Base-by-base conservation (phyloP, 2,329 filamentous ascomycete genomes). In the Dactylellina cionopaga region DNA sequence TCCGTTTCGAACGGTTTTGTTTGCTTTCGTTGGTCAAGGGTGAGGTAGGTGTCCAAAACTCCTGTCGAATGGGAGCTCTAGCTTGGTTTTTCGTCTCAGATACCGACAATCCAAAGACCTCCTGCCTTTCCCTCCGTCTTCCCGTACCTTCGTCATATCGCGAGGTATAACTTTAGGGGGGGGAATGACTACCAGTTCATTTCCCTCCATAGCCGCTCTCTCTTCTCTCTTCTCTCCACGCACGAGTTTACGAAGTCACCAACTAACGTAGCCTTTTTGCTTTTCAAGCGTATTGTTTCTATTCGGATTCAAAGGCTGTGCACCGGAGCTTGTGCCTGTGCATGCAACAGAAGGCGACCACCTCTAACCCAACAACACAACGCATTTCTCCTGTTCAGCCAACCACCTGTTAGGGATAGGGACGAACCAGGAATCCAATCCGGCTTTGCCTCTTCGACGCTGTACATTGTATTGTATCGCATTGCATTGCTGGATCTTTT, bases 1-100 rank as follows among this genome's bases (percentile, higher is more conserved):
- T 31, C 55, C 64, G 47, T 54, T 39, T 58, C 64, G 49, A 52
- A 41, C 37, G 9, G 55, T 56, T 63, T 56, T 41, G 56, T 55
- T 70, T 55, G 15, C 31, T 31, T 62, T 62, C 55, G 19, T 44
- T 37, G 35, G 54, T 35, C 41, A 27, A 52, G 60, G 31, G 55
- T 15, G 37, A 58, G 33, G 55, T 47, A 68, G 17, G 52, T 47
- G 43, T 44, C 35, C 15, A 33, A 31, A 15, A 17, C 24, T 37
- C 29, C 31, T 24, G 51, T 41, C 59, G 59, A 64, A 64, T 64
- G 24, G 37, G 59, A 54, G 52, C 25, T 58, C 39, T 37, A 33
- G 41, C 59, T 46, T 55, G 39, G 33, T 24, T 35, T n/a, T 13
- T n/a, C 47, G 59, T 54, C 47, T 64, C 47, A 46, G 59, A 64